phyloP scores from a whole-genome alignment of 2,329 filamentous ascomycete genomes.

The Elsinoe australis region DNA sequence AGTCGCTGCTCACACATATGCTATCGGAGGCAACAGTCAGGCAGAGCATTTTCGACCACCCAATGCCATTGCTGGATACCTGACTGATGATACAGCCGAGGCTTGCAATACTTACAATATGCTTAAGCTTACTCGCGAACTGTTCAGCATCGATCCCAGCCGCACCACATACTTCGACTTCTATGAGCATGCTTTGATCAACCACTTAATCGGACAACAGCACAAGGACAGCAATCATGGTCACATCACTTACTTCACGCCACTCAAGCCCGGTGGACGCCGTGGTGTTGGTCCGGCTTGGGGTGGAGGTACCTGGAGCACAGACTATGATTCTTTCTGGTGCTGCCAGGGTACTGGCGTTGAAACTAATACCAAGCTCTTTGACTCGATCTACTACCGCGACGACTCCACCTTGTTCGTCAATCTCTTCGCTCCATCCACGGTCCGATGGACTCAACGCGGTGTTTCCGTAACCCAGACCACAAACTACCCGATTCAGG shows the following conservation, averaged over 20 bases:
- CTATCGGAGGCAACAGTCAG: constrained; percentile 49
- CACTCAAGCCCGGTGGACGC: constrained; percentile 41
- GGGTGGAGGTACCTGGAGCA: constrained; percentile 50
- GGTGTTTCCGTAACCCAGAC: constrained; percentile 38
- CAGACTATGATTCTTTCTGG: constrained; percentile 48
- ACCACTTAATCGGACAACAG: constrained; percentile 46
- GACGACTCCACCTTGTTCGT: constrained; percentile 40
- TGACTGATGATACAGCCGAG: constrained; percentile 44
- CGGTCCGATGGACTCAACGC: constrained; percentile 38
- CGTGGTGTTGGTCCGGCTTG: constrained; percentile 47
- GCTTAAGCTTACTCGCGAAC: constrained; percentile 48
- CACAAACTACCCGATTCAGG: constrained; percentile 38
- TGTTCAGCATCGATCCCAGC: constrained; percentile 41
- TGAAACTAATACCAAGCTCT: constrained; percentile 49
- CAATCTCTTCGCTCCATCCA: constrained; percentile 45
- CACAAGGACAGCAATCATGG: constrained; percentile 40
- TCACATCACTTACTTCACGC: constrained; percentile 48
- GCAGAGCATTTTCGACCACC: constrained; percentile 45
- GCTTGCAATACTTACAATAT: constrained; percentile 52
- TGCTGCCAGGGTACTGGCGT: constrained; percentile 48
- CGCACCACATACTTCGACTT: constrained; percentile 45
- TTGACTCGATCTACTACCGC: constrained; percentile 47
- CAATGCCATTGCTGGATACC: constrained; percentile 40
- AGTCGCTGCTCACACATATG: constrained; percentile 43
- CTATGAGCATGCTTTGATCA: constrained; percentile 46